phyloP scores from a whole-genome alignment of 139 green algal species.

The Picochlorum sp. region DNA sequence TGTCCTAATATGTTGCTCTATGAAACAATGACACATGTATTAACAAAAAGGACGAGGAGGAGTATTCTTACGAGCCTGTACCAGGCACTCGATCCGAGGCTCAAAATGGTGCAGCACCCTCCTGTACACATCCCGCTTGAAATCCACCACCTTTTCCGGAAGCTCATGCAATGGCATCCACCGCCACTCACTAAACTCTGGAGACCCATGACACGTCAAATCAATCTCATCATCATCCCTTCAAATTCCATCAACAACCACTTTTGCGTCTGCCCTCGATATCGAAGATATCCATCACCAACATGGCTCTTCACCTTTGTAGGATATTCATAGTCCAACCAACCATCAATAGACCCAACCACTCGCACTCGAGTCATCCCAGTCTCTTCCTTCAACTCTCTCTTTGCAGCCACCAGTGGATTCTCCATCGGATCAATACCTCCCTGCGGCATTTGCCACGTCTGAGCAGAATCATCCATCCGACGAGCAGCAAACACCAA shows the following conservation, averaged over 20 bases:
- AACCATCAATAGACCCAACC: conserved; percentile 25
- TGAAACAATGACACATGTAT: background rate
- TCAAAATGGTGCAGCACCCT: conserved; percentile 22
- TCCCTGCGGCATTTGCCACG: conserved; percentile 50
- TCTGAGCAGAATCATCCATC: conserved; percentile 28
- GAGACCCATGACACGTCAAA: conserved; percentile 19
- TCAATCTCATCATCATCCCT: conserved; percentile 38
- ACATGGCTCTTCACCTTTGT: conserved; percentile 19
- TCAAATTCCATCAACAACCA: conserved; percentile 38
- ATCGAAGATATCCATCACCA: conserved; percentile 12
- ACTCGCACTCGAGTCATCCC: conserved; percentile 30
- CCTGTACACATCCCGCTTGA: conserved; percentile 35
- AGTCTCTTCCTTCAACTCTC: conserved; percentile 45
- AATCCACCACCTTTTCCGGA: conserved; percentile 26
- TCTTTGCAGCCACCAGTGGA: conserved; percentile 22
- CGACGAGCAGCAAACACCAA: conserved; percentile 39
- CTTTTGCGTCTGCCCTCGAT: conserved; percentile 42
- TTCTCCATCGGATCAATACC: conserved; percentile 41
- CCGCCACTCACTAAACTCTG: conserved; percentile 37
- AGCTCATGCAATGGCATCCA: conserved; percentile 34
- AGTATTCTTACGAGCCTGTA: background rate
- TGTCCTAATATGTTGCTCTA: too few species aligned
- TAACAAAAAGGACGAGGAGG: background rate
- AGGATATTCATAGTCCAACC: conserved; percentile 39
- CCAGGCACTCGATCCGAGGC: conserved; percentile 6